Conservation (phyloP, 140 eudicot species). For the Bidens hawaiensis region DNA sequence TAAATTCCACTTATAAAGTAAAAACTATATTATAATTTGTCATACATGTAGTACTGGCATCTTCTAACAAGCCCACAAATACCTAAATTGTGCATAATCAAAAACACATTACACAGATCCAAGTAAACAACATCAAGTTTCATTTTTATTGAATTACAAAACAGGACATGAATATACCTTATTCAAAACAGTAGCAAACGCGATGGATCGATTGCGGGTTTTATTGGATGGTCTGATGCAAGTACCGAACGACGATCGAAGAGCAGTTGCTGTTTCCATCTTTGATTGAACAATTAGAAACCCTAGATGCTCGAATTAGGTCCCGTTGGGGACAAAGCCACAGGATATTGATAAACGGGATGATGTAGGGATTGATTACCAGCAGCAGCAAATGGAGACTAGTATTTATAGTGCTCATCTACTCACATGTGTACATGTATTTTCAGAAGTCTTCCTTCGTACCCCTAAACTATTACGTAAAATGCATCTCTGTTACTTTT, state of each 20-base stretch:
- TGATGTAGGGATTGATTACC: not conserved
- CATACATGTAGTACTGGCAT: not conserved
- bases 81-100: not conserved
- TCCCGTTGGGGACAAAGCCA: slow-evolving; percentile 19
- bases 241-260: slow-evolving; percentile 35
- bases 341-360: slow-evolving; percentile 11
- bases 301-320: slow-evolving; percentile 8
- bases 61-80: not conserved
- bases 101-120: not conserved
- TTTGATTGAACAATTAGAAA: slow-evolving; percentile 11
- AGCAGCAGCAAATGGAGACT: not conserved
- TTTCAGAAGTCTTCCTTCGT: not conserved
- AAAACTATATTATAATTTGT: not conserved
- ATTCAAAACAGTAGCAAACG: slow-evolving; percentile 28
- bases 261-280: slow-evolving; percentile 50
- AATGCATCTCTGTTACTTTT: too few relatives aligned
- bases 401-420: slow-evolving; percentile 8
- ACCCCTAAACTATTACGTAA: slow-evolving; percentile 5
- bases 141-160: not conserved
- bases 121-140: not conserved
- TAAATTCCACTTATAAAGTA: not conserved
- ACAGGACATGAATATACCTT: slow-evolving; percentile 19
- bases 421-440: not conserved
- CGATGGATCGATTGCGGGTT: slow-evolving; percentile 17
- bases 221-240: slow-evolving; percentile 23